phyloP scores from a whole-genome alignment of 1,284 basidiomycete species.

The Rhodofomes roseus region DNA sequence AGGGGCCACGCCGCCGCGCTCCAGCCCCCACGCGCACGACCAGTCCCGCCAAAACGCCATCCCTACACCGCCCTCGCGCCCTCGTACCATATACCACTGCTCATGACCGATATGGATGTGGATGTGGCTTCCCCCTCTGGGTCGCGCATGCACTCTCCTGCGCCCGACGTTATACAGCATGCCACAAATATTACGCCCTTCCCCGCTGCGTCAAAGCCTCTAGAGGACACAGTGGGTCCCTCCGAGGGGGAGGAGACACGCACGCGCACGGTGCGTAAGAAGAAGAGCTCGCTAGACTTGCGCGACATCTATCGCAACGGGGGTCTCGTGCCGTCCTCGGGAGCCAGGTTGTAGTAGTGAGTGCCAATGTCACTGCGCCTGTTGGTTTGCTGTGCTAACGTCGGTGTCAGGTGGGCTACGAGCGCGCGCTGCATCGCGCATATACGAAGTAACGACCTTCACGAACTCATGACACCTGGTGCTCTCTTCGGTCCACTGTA shows the following conservation, averaged over 20 bases:
- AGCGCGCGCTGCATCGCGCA: background rate
- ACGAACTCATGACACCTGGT: background rate
- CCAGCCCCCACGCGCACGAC: background rate
- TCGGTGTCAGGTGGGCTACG: background rate
- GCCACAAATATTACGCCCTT: background rate
- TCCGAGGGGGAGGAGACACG: background rate
- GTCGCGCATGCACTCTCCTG: background rate
- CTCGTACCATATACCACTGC: background rate
- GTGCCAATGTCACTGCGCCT: too few species aligned
- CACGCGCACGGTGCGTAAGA: slow-evolving; percentile 34
- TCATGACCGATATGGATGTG: background rate
- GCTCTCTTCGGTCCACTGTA: background rate
- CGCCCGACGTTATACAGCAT: background rate
- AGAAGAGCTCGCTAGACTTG: slow-evolving; percentile 40
- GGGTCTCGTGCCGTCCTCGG: slow-evolving; percentile 2
- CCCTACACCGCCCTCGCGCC: background rate
- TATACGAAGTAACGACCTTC: background rate
- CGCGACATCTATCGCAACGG: slow-evolving; percentile 33
- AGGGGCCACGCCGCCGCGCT: background rate
- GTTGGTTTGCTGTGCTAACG: background rate
- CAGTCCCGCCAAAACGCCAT: background rate
- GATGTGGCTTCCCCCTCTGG: background rate
- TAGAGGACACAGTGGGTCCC: background rate
- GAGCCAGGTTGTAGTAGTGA: background rate
- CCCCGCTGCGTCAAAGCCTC: background rate